Percentiles rank a stretch among this genome's conserved stretches.
phyloP scores from a whole-genome alignment of 225 moss, liverwort and hornwort genomes.

The Antitrichia curtipendula region DNA sequence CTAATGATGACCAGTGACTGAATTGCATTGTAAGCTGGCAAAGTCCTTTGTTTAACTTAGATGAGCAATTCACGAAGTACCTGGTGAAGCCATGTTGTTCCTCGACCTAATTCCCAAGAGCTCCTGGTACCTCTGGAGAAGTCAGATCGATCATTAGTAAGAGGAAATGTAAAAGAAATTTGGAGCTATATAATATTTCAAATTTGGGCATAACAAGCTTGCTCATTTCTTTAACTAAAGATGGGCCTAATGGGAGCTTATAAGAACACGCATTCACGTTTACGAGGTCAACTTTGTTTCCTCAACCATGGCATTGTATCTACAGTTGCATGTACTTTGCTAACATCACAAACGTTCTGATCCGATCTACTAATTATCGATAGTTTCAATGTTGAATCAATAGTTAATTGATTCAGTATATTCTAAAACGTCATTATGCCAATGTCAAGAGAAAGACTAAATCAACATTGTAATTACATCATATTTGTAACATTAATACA shows the following conservation, averaged over 20 bases:
- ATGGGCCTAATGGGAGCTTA: background rate
- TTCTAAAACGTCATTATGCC: too few species aligned
- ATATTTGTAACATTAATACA: background rate
- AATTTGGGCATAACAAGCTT: background rate
- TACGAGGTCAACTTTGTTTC: background rate
- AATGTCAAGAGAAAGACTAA: background rate
- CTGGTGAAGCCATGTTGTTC: background rate
- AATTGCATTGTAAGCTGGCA: background rate
- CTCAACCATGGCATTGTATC: background rate
- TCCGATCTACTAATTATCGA: too few species aligned
- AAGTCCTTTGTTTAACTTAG: background rate
- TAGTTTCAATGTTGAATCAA: background rate
- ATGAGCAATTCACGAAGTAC: background rate
- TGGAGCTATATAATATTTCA: background rate
- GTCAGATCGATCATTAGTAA: background rate
- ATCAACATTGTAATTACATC: background rate
- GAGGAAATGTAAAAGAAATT: background rate
- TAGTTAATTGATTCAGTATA: background rate
- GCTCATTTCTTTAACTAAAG: background rate
- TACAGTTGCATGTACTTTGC: background rate
- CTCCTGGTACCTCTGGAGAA: background rate
- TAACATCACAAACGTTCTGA: background rate
- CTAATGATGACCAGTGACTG: background rate
- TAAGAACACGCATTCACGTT: background rate
- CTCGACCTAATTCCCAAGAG: background rate